Conservation (phyloP, 2,329 filamentous ascomycete genomes). For the Blastomyces gilchristii region DNA sequence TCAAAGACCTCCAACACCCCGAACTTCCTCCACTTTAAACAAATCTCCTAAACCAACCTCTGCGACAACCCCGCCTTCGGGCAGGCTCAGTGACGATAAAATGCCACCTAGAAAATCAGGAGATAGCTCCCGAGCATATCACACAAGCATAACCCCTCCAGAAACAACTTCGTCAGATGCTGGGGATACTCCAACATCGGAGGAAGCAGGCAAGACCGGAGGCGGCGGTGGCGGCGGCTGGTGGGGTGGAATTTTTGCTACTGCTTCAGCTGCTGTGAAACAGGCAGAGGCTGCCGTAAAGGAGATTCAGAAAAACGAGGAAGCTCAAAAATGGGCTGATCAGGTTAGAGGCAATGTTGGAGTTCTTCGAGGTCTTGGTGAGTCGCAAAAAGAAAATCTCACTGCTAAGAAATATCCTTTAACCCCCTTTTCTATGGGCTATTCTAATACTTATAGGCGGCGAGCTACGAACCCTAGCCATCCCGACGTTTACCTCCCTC, state of each 20-base stretch:
- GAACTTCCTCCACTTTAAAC: conserved; percentile 43
- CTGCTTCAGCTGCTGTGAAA: conserved; percentile 64
- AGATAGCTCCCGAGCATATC: conserved; percentile 63
- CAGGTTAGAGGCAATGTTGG: conserved; percentile 86
- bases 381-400: conserved; percentile 18
- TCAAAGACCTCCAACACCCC: conserved; percentile 73
- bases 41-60: conserved; percentile 45
- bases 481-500: conserved; percentile 91
- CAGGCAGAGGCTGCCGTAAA: conserved; percentile 88
- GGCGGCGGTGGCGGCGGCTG: conserved; percentile 62
- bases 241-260: conserved; percentile 81
- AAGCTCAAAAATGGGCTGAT: conserved; percentile 91
- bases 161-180: conserved; percentile 28
- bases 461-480: conserved; percentile 71
- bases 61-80: conserved; percentile 41
- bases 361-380: conserved; percentile 65
- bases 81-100: conserved; percentile 57
- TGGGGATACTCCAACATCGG: conserved; percentile 47
- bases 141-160: conserved; percentile 60
- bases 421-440: conserved; percentile 8
- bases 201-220: conserved; percentile 41
- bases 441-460: conserved; percentile 50
- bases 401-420: neutral
- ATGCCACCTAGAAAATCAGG: conserved; percentile 56
- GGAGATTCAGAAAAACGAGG: conserved; percentile 91